These are phyloP conservation scores for Typha latifolia DNA, from an alignment of 176 grass and related monocot species.

Conservation along the genomic window DNA sequence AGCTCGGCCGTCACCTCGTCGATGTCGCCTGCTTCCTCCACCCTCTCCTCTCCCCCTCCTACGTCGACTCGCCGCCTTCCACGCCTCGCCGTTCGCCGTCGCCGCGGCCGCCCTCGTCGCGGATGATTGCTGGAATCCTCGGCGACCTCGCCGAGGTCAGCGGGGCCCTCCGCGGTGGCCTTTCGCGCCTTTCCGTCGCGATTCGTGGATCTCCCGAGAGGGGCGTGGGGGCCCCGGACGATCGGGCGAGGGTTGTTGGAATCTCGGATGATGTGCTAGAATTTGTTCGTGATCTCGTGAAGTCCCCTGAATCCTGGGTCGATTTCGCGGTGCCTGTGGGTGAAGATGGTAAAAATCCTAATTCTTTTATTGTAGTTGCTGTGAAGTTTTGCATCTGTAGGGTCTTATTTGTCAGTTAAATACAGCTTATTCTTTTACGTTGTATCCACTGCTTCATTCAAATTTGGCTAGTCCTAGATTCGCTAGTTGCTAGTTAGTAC, in stretches of 20 bases:
- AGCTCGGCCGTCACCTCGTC: conserved; percentile 83
- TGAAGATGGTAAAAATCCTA: conserved; percentile 21
- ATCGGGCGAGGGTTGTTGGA: neutral
- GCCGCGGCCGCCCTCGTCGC: conserved; percentile 17
- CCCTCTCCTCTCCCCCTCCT: conserved; percentile 52
- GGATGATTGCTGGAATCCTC: conserved; percentile 64
- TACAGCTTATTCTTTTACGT: neutral
- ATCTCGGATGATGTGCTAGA: conserved; percentile 18
- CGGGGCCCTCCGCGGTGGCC: conserved; percentile 52
- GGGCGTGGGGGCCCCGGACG: neutral
- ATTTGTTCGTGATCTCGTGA: conserved; percentile 13
- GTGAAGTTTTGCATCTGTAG: neutral
- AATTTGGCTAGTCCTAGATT: neutral
- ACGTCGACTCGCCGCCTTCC: conserved; percentile 58
- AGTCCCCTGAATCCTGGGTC: conserved; percentile 19
- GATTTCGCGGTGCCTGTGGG: conserved; percentile 16
- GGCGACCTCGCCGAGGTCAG: conserved; percentile 86
- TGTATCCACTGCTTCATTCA: neutral
- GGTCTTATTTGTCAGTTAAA: neutral
- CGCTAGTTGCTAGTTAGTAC: too few relatives aligned
- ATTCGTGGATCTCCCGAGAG: neutral
- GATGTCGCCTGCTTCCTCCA: conserved; percentile 93
- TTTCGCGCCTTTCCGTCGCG: conserved; percentile 34
- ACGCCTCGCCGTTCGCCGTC: conserved; percentile 20
- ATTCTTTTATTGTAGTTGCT: neutral